Base-by-base conservation (phyloP, 73 alveolate genomes). In the Stentor roeselii region DNA sequence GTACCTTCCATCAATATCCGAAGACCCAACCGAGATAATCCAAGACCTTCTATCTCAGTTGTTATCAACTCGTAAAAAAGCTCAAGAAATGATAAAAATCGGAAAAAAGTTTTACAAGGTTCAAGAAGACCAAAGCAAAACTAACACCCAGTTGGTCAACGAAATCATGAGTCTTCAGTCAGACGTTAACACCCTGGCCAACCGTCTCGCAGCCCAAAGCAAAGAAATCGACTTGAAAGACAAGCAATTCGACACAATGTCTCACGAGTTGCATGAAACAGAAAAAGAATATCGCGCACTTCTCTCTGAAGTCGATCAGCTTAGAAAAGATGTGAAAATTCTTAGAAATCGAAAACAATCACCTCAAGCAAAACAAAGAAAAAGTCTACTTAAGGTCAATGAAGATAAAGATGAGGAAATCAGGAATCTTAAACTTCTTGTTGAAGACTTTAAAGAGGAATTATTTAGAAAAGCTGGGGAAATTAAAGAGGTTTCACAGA, bases 51-150 rank as follows among this genome's bases (percentile, higher is more conserved):
- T 50, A 11, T 6, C 67, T 50, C 30, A 50, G 21, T 21, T 50
- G 67, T 6, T 50, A 11, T 50, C 67, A 50, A 50, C 67, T 50
- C 80, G 80, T 0, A n/a, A 34, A 67, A 67, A 67, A 67, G 80
- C 50, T 32, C 80, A 30, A 1, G 80, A 67, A 67, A 21, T 32
- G 11, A 67, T 67, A 1, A 67, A 67, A 34, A 21, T 67, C 34
- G 37, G 42, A 36, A 67, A 32, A 67, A 67, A 67, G 37, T 67
- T 67, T 40, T 32, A 67, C 42, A 67, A 67, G 41, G 80, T 32
- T 67, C 34, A 67, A 14, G 41, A 67, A 67, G 37, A 67, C 11
- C 34, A 36, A 1, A 14, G 0, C 1, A 40, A 21, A 21, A 0
- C 15, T 30, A 67, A 27, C 21, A 67, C 21, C 11, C 42, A 67